Conservation (phyloP, 257 asterid species). For the Prunella vulgaris region DNA sequence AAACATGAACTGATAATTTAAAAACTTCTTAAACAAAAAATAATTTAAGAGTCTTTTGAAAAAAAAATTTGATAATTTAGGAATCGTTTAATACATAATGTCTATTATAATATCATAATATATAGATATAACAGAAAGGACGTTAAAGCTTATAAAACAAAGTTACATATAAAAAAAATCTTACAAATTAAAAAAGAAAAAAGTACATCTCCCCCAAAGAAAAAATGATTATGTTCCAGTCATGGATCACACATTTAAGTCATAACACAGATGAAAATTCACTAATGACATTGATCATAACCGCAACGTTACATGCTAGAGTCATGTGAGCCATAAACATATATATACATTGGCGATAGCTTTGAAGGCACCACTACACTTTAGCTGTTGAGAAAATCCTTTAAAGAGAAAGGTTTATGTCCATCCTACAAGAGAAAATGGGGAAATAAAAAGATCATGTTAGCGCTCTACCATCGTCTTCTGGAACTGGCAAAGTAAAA, state of each 20-base stretch:
- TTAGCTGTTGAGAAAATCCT: conserved; percentile 71
- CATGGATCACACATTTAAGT: neutral
- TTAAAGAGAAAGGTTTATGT: conserved; percentile 51
- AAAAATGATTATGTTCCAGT: neutral
- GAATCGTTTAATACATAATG: too few species aligned
- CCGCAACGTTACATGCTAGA: neutral
- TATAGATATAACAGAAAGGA: too few species aligned
- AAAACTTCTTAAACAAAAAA: too few species aligned
- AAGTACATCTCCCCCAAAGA: neutral
- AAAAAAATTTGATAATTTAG: too few species aligned
- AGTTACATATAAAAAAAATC: too few species aligned
- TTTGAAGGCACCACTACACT: neutral
- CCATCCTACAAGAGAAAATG: conserved; percentile 48
- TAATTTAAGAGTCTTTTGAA: too few species aligned
- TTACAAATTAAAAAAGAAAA: too few species aligned
- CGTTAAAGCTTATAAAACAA: too few species aligned
- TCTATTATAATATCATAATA: too few species aligned
- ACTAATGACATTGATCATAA: neutral
- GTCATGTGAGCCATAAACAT: neutral
- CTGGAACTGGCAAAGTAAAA: neutral
- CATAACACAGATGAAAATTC: neutral
- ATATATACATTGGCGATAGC: neutral
- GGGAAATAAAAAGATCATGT: neutral
- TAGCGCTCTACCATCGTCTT: too few species aligned
- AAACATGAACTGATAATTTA: too few species aligned